Evolutionary conservation across 2,329 filamentous ascomycete species (phyloP).

Genomic region (Septoria petroselini): DNA sequence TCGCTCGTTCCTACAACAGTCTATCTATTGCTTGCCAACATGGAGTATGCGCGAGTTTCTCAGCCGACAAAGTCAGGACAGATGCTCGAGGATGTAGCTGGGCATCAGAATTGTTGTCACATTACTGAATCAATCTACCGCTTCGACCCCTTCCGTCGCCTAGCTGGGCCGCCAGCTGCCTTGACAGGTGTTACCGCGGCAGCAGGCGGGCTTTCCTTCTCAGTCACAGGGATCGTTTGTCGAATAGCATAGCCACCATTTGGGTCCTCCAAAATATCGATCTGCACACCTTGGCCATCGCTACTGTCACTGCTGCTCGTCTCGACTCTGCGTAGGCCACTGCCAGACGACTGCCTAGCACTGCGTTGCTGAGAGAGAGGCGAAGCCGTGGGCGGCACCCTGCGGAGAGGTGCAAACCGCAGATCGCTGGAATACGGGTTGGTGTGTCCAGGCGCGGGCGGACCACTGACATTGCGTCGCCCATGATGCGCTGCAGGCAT

Average conservation of each 20-base stretch:
- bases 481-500: conserved; percentile 36
- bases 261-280: conserved; percentile 30
- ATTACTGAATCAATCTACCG: too few species aligned
- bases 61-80: too few species aligned
- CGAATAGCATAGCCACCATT: conserved; percentile 28
- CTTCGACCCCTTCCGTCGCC: conserved; percentile 25
- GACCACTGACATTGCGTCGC: conserved; percentile 38
- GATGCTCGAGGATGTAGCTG: too few species aligned
- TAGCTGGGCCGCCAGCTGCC: conserved; percentile 20
- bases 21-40: too few species aligned
- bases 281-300: conserved; percentile 35
- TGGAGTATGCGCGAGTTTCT: too few species aligned
- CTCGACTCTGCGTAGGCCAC: conserved; percentile 27
- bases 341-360: conserved; percentile 17
- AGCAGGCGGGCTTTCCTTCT: conserved; percentile 15
- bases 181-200: conserved; percentile 16
- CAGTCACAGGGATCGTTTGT: conserved; percentile 3
- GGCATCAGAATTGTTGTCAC: too few species aligned
- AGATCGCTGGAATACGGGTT: conserved; percentile 28
- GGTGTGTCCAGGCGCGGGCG: conserved; percentile 25
- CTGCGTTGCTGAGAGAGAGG: conserved; percentile 24
- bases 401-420: conserved; percentile 34
- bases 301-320: conserved; percentile 27
- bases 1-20: too few species aligned
- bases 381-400: conserved; percentile 29